Percentiles rank a stretch among this genome's conserved stretches.
These are phyloP conservation scores for Hysterium pulicare DNA, from an alignment of 2,329 filamentous ascomycete species.

Conservation along the genomic window DNA sequence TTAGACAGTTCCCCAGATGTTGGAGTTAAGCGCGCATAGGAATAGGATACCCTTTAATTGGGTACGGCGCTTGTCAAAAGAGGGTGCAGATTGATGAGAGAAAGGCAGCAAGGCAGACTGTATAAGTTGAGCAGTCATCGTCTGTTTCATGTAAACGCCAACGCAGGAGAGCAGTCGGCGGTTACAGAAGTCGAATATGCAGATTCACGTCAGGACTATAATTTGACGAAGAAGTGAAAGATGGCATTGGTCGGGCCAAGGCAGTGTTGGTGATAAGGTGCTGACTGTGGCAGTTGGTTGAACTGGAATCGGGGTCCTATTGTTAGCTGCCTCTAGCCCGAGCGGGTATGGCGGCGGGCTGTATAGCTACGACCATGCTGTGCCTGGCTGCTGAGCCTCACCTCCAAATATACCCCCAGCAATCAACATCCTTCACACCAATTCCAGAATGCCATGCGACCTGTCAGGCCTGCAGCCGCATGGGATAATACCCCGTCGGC, in stretches of 20 bases:
- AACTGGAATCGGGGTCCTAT: background rate
- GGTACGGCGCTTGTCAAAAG: background rate
- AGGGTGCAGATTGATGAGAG: too few relatives aligned
- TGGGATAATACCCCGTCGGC: slow-evolving; percentile 15
- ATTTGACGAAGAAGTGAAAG: too few relatives aligned
- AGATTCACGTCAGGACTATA: too few relatives aligned
- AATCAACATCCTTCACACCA: too few relatives aligned
- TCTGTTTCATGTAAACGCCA: too few relatives aligned
- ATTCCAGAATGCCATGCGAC: too few relatives aligned
- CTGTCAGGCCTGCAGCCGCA: background rate
- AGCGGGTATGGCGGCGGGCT: background rate
- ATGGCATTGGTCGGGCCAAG: too few relatives aligned
- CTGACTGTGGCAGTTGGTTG: background rate
- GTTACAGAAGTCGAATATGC: too few relatives aligned
- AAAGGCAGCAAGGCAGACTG: too few relatives aligned
- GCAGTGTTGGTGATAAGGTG: background rate
- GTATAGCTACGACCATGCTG: background rate
- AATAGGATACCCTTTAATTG: background rate
- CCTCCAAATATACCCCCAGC: slow-evolving; percentile 1
- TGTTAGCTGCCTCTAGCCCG: background rate
- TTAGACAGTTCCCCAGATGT: too few relatives aligned
- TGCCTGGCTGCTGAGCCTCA: background rate
- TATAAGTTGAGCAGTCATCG: too few relatives aligned
- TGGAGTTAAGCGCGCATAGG: background rate
- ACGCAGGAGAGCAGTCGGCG: too few relatives aligned